phyloP scores from a whole-genome alignment of 225 moss, liverwort and hornwort species.

The Ulota crispa region DNA sequence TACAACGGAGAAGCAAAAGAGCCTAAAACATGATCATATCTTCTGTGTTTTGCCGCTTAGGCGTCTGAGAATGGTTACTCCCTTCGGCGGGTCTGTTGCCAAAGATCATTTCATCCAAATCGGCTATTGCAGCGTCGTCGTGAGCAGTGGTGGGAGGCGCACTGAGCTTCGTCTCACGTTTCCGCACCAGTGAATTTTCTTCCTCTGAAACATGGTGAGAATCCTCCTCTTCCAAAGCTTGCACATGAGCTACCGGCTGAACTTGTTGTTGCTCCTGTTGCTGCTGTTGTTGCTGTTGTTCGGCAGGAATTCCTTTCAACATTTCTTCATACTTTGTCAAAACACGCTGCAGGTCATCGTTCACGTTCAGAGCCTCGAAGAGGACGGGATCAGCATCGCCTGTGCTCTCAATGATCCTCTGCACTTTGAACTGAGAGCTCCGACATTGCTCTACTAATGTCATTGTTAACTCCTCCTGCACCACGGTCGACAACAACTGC shows the following conservation, averaged over 20 bases:
- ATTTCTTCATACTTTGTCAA: conserved; percentile 73
- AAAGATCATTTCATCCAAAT: conserved; percentile 97
- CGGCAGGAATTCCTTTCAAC: conserved; percentile 26
- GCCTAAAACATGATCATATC: conserved; percentile 54
- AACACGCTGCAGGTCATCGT: conserved; percentile 86
- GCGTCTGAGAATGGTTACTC: conserved; percentile 35
- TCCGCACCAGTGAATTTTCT: conserved; percentile 59
- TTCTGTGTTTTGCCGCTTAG: conserved; percentile 34
- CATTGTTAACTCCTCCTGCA: conserved; percentile 64
- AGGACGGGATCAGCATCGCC: conserved; percentile 82
- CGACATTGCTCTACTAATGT: conserved; percentile 93
- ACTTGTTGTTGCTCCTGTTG: background rate
- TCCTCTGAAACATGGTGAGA: conserved; percentile 50
- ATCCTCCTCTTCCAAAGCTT: conserved; percentile 79
- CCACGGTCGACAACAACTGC: background rate
- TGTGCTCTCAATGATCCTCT: conserved; percentile 79
- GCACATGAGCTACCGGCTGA: conserved; percentile 52
- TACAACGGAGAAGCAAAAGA: conserved; percentile 10
- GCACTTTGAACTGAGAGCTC: conserved; percentile 77
- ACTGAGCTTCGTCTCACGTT: conserved; percentile 54
- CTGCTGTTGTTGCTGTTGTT: background rate
- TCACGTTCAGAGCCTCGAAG: conserved; percentile 83
- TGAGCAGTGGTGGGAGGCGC: conserved; percentile 44
- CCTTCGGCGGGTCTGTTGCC: conserved; percentile 58
- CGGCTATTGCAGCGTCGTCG: conserved; percentile 84